Evolutionary conservation across 176 grass and related monocot genomes (phyloP).

Genomic region (Melocanna baccifera): DNA sequence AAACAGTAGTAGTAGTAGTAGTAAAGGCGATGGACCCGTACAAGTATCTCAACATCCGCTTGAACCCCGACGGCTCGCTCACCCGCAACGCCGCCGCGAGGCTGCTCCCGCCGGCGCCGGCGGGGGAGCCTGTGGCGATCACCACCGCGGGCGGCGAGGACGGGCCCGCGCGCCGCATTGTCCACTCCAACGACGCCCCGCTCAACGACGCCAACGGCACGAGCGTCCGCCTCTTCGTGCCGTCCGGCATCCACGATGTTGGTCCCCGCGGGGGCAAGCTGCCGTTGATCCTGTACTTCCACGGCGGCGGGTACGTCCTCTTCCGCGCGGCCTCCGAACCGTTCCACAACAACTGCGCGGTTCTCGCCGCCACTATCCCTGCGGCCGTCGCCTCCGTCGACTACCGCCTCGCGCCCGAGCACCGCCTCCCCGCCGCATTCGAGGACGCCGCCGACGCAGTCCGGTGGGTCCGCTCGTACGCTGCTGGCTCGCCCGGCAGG

Average conservation of each 20-base stretch:
- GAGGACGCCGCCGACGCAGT: constrained; percentile 78
- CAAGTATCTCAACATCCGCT: constrained; percentile 69
- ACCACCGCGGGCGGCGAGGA: not conserved
- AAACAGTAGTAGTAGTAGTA: not conserved
- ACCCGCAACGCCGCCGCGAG: constrained; percentile 31
- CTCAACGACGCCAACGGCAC: constrained; percentile 54
- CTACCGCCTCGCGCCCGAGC: constrained; percentile 87
- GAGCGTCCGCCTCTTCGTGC: constrained; percentile 73
- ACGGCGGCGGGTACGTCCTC: constrained; percentile 80
- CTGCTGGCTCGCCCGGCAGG: constrained; percentile 29
- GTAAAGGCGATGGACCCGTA: constrained; percentile 60
- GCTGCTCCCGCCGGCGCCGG: constrained; percentile 30
- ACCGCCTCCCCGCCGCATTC: constrained; percentile 76
- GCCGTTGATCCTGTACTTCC: constrained; percentile 67
- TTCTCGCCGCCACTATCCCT: constrained; percentile 44
- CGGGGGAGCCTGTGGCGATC: constrained; percentile 20
- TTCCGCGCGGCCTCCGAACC: constrained; percentile 57
- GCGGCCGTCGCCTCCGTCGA: constrained; percentile 65
- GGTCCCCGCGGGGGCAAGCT: constrained; percentile 2
- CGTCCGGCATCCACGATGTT: not conserved
- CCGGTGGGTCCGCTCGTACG: constrained; percentile 42
- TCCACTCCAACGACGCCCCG: constrained; percentile 67
- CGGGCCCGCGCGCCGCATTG: constrained; percentile 26
- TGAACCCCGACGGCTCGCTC: constrained; percentile 63
- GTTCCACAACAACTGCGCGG: constrained; percentile 56